Percentiles rank a stretch among this genome's conserved stretches.
These are phyloP conservation scores for Arabis hirsuta DNA, from an alignment of 345 rosid species.

Conservation along the genomic window DNA sequence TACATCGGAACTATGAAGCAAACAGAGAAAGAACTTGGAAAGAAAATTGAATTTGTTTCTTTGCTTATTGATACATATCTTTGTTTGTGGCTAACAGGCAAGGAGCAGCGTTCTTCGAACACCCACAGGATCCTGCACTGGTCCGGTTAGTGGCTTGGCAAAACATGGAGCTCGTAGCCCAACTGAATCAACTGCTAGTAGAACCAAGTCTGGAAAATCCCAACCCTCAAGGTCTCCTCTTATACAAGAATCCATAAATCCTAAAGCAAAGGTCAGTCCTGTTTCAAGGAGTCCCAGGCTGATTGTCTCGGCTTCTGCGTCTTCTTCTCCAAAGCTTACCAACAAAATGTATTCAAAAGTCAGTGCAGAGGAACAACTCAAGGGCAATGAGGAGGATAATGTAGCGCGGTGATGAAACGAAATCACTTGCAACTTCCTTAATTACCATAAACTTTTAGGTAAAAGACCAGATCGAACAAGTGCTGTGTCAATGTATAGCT, in stretches of 20 bases:
- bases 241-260: constrained; percentile 47
- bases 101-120: constrained; percentile 53
- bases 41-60: constrained; percentile 15
- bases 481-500: constrained; percentile 29
- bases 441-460: constrained; percentile 28
- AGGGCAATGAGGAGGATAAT: constrained; percentile 7
- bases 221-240: constrained; percentile 53
- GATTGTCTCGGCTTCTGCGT: constrained; percentile 39
- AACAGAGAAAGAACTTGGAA: constrained; percentile 9
- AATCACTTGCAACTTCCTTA: constrained; percentile 23
- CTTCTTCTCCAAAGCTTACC: constrained; percentile 48
- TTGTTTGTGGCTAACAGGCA: constrained; percentile 52
- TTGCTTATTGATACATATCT: constrained; percentile 11
- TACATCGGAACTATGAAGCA: neutral
- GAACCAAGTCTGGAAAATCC: constrained; percentile 52
- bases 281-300: constrained; percentile 51
- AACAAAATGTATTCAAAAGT: constrained; percentile 49
- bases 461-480: constrained; percentile 13
- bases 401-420: constrained; percentile 20
- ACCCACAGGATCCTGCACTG: constrained; percentile 51
- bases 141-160: constrained; percentile 46
- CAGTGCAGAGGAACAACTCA: constrained; percentile 45
- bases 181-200: constrained; percentile 45
- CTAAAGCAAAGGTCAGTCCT: constrained; percentile 43
- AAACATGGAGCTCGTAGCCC: constrained; percentile 48